phyloP scores from a whole-genome alignment of 1,284 basidiomycete genomes.

The Rhodotorula sp. region DNA sequence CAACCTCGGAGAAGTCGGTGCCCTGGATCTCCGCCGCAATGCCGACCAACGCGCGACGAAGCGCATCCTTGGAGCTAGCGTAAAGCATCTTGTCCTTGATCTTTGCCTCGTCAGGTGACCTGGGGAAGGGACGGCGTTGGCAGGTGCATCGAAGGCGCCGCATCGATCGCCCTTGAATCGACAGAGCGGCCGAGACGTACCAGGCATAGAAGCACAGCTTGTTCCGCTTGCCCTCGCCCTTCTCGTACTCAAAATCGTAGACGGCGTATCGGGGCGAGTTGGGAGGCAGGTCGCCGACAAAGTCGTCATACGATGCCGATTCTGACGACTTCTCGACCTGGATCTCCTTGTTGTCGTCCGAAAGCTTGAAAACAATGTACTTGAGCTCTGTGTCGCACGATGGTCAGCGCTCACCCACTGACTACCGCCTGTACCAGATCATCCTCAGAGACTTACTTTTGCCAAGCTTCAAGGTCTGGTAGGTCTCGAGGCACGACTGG shows the following conservation, averaged over 20 bases:
- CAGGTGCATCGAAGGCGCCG: not conserved
- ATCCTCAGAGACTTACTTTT: slow-evolving; percentile 60
- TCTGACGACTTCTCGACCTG: slow-evolving; percentile 64
- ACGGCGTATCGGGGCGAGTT: slow-evolving; percentile 81
- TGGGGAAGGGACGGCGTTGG: slow-evolving; percentile 47
- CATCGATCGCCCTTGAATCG: too few species aligned
- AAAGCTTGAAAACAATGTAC: slow-evolving; percentile 80
- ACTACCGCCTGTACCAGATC: too few species aligned
- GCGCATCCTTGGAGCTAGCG: slow-evolving; percentile 85
- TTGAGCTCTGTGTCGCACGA: slow-evolving; percentile 56
- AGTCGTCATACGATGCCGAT: slow-evolving; percentile 67
- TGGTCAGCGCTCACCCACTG: too few species aligned
- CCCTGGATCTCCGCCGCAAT: slow-evolving; percentile 81
- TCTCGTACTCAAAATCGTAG: slow-evolving; percentile 86
- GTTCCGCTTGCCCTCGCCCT: slow-evolving; percentile 76
- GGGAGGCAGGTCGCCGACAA: slow-evolving; percentile 73
- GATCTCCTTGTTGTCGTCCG: slow-evolving; percentile 67
- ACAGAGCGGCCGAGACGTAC: slow-evolving; percentile 51
- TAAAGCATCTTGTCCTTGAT: slow-evolving; percentile 94
- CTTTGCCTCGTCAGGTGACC: slow-evolving; percentile 84
- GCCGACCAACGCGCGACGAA: slow-evolving; percentile 70
- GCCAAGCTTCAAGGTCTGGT: slow-evolving; percentile 74
- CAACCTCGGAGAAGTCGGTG: slow-evolving; percentile 76
- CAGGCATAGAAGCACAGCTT: slow-evolving; percentile 87
- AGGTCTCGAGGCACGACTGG: slow-evolving; percentile 62